Conservation (phyloP, 2,329 filamentous ascomycete genomes). For the Pezicula carpinea region DNA sequence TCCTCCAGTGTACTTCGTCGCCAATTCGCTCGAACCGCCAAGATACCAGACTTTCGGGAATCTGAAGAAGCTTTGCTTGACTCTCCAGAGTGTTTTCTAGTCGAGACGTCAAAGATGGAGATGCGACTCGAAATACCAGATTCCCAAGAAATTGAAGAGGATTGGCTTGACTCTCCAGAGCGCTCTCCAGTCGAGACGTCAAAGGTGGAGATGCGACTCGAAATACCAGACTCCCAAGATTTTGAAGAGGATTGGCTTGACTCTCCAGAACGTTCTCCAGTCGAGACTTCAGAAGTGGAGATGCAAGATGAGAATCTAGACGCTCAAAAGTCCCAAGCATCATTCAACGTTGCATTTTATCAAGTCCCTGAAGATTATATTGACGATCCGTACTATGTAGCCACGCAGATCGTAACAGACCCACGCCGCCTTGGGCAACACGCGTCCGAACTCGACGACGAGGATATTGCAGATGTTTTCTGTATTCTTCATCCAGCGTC, state of each 20-base stretch:
- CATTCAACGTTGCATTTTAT: too few species aligned
- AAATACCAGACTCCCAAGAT: background rate
- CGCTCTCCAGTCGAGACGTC: background rate
- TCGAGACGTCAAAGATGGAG: too few species aligned
- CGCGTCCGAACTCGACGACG: conserved; percentile 76
- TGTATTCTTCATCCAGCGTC: conserved; percentile 83
- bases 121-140: too few species aligned
- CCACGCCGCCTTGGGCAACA: conserved; percentile 74
- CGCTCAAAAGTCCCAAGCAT: background rate
- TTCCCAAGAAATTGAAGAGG: too few species aligned
- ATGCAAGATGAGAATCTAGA: conserved; percentile 1
- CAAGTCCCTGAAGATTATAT: conserved; percentile 1
- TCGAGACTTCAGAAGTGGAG: too few species aligned
- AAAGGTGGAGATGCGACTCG: background rate
- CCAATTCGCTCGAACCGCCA: background rate
- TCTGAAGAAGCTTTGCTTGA: too few species aligned
- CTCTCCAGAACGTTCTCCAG: background rate
- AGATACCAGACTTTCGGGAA: too few species aligned
- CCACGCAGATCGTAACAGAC: conserved; percentile 77
- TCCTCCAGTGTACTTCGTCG: background rate
- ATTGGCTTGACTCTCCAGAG: too few species aligned
- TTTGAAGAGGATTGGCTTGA: background rate
- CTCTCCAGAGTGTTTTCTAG: too few species aligned
- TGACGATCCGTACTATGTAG: conserved; percentile 32
- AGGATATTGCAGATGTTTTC: conserved; percentile 83